These are phyloP conservation scores for Raddia distichophylla DNA, from an alignment of 176 grass and related monocot species.

Conservation along the genomic window DNA sequence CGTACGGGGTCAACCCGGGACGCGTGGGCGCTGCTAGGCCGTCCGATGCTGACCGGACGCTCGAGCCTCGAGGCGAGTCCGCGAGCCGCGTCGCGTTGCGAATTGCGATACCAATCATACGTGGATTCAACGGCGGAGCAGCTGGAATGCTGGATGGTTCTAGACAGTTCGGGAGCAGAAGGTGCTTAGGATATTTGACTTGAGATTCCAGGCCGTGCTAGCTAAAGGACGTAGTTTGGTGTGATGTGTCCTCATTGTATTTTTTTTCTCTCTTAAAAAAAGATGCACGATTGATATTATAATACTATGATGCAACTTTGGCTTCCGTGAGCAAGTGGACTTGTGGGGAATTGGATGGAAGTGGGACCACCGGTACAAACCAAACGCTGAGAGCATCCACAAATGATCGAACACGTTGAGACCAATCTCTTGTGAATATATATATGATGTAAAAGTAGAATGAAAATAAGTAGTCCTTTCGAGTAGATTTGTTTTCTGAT, in stretches of 20 bases:
- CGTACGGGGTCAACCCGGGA: not conserved
- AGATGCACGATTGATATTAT: too few relatives aligned
- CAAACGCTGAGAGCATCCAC: too few relatives aligned
- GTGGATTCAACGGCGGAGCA: too few relatives aligned
- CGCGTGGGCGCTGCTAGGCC: not conserved
- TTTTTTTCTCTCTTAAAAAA: not conserved
- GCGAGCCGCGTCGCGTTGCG: not conserved
- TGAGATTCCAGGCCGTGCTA: not conserved
- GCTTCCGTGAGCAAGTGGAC: not conserved
- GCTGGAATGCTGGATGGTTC: constrained; percentile 18
- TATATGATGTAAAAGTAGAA: too few relatives aligned
- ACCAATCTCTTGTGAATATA: too few relatives aligned
- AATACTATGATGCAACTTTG: not conserved
- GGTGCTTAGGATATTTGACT: constrained; percentile 22
- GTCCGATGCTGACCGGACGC: constrained; percentile 9
- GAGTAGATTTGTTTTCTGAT: too few relatives aligned
- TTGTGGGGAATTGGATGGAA: not conserved
- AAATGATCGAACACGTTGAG: too few relatives aligned
- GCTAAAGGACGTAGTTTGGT: not conserved
- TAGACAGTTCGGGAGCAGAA: constrained; percentile 35
- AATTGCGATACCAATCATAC: not conserved
- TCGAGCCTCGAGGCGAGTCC: too few relatives aligned
- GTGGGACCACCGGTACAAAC: too few relatives aligned
- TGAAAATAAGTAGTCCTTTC: too few relatives aligned
- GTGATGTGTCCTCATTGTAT: not conserved